A percentile compares a stretch with the other conserved stretches of the same genome.
Evolutionary conservation across 2,329 filamentous ascomycete species (phyloP).

Genomic region (Cytospora piceae): DNA sequence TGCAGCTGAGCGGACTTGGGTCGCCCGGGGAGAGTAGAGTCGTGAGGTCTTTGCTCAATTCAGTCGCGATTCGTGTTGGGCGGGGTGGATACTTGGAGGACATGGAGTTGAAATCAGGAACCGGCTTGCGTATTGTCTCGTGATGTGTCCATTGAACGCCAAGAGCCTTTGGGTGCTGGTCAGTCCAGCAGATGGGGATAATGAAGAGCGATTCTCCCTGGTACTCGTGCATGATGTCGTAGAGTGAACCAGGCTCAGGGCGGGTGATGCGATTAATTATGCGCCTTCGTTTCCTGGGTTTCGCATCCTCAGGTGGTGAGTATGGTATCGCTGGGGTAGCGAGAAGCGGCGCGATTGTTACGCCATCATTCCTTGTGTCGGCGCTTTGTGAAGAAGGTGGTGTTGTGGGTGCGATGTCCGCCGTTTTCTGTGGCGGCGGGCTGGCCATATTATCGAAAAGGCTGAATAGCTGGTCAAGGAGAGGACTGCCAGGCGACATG

Average conservation of each 20-base stretch:
- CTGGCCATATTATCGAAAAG: conserved; percentile 22
- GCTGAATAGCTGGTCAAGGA: conserved; percentile 27
- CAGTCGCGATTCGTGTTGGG: conserved; percentile 48
- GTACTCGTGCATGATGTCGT: conserved; percentile 55
- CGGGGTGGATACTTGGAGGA: conserved; percentile 21
- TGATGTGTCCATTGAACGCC: conserved; percentile 50
- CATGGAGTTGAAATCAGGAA: conserved; percentile 38
- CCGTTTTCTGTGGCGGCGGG: conserved; percentile 7
- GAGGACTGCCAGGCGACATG: conserved; percentile 22
- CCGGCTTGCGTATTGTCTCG: conserved; percentile 46
- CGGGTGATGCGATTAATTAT: conserved; percentile 40
- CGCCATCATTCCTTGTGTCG: not conserved
- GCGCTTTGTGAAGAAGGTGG: conserved; percentile 17
- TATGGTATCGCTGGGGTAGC: conserved; percentile 4
- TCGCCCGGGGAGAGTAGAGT: conserved; percentile 44
- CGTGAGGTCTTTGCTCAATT: conserved; percentile 49
- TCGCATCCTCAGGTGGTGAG: conserved; percentile 14
- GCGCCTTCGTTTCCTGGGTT: conserved; percentile 33
- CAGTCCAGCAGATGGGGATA: conserved; percentile 60
- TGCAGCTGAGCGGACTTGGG: conserved; percentile 41
- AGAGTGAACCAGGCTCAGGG: conserved; percentile 54
- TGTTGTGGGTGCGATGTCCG: conserved; percentile 6
- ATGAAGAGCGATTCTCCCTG: conserved; percentile 53
- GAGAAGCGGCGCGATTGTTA: not conserved
- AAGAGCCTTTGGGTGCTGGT: conserved; percentile 53